phyloP scores from a whole-genome alignment of 1,284 basidiomycete species.

The Puccinia triticina region DNA sequence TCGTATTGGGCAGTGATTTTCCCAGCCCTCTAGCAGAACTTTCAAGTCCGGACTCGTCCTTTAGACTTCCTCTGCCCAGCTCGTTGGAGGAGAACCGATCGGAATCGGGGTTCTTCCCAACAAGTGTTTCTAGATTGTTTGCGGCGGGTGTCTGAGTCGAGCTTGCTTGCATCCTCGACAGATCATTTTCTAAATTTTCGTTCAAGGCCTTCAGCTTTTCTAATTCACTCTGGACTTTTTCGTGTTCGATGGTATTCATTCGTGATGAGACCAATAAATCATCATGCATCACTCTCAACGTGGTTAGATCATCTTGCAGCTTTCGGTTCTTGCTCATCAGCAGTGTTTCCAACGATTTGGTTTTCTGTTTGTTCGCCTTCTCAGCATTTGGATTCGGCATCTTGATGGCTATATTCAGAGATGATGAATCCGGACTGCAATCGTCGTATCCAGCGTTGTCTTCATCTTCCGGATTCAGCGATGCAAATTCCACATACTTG shows the following conservation, averaged over 20 bases:
- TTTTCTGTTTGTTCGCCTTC: constrained; percentile 73
- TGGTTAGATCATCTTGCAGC: constrained; percentile 90
- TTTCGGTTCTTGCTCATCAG: constrained; percentile 91
- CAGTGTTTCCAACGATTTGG: constrained; percentile 82
- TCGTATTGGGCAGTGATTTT: constrained; percentile 42
- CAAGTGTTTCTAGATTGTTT: constrained; percentile 56
- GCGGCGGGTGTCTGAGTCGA: constrained; percentile 59
- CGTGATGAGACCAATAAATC: constrained; percentile 74
- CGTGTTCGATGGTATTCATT: constrained; percentile 68
- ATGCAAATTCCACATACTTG: constrained; percentile 53
- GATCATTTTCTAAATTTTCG: constrained; percentile 86
- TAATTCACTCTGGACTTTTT: constrained; percentile 69
- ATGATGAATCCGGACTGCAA: constrained; percentile 65
- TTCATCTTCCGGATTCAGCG: constrained; percentile 67
- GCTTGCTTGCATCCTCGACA: constrained; percentile 73
- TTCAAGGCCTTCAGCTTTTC: constrained; percentile 77
- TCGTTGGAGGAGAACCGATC: constrained; percentile 65
- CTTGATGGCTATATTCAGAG: constrained; percentile 48
- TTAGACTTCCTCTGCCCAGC: constrained; percentile 66
- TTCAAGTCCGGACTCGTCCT: constrained; percentile 56
- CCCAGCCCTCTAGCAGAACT: constrained; percentile 24
- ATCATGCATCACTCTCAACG: constrained; percentile 77
- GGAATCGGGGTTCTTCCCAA: constrained; percentile 36
- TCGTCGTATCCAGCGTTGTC: constrained; percentile 62
- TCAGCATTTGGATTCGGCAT: constrained; percentile 83